These are phyloP conservation scores for Citrus maxima DNA, from an alignment of 345 rosid species.

Conservation along the genomic window DNA sequence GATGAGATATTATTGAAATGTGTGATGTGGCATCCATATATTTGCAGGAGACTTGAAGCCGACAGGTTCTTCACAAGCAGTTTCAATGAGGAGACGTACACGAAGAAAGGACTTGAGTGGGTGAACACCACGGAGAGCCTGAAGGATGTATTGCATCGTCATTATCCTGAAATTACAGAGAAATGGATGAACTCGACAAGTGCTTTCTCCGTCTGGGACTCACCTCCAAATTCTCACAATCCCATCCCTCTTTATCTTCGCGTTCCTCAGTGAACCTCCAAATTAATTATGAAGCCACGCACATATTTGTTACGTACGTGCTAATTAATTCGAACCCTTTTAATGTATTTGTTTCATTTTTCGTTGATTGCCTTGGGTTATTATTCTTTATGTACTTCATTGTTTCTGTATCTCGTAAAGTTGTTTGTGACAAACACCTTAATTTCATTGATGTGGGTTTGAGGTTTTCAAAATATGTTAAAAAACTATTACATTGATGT, in stretches of 20 bases:
- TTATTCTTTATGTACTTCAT: too few species aligned
- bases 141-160: slow-evolving; percentile 50
- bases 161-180: slow-evolving; percentile 42
- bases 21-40: background rate
- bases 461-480: too few species aligned
- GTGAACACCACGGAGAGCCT: slow-evolving; percentile 51
- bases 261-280: slow-evolving; percentile 23
- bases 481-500: too few species aligned
- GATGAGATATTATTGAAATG: too few species aligned
- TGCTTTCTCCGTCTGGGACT: slow-evolving; percentile 65
- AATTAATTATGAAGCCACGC: too few species aligned
- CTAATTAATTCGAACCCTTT: background rate
- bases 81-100: slow-evolving; percentile 44
- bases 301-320: background rate
- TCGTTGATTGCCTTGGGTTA: background rate
- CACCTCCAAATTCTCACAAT: slow-evolving; percentile 28
- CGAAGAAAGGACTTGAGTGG: slow-evolving; percentile 56
- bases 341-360: too few species aligned
- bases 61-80: slow-evolving; percentile 58
- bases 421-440: background rate
- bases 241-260: slow-evolving; percentile 46
- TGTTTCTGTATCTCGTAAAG: background rate
- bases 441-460: background rate
- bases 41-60: slow-evolving; percentile 53
- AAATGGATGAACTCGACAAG: slow-evolving; percentile 60